Evolutionary conservation across 371 early-diverging fungal genomes (phyloP), one percentile per base, ranked within the genome.

Genomic region (Saksenaea vasiformis): DNA sequence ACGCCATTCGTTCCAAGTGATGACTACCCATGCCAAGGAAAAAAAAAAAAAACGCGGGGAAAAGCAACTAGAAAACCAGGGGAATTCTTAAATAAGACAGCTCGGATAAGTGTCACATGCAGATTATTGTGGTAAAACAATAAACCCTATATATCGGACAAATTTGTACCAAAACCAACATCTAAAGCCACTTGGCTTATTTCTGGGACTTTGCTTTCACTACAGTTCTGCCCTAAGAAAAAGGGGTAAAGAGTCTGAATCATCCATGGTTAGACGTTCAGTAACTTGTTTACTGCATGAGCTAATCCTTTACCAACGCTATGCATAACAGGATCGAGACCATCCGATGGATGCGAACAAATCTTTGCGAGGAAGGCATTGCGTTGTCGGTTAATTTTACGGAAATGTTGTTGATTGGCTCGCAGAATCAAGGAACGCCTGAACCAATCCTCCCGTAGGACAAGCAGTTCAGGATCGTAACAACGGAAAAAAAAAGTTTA

Each of bases 1-100:
- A 67, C 24, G 56, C 56, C 57, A 70, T 72, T 58, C 79, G 82
- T 2, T 68, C 53, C 38, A 77, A 56, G 38, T 68, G 70, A 27
- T 72, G 70, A 17, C 73, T 67, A 22, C 73, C 62, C 51, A 47
- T 22, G 65, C 56, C 73, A 76, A 56, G 36, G 13, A 58, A 43
- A 13, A 26, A 27, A 56, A 43, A n/a, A 58, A 43, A 13, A 26
- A 27, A 19, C 43, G 60, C 37, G 44, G 8, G 43, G 54, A 26
- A 53, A 0, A 36, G 31, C 22, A 34, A 57, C 34, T 13, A 43
- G 31, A 66, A 56, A 51, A 41, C 17, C 39, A 54, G 60, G 36
- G 22, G 15, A 54, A 28, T 22, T 17, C 22, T 19, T 22, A 41
- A 41, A 3, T 38, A 41, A 17, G n/a, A 14, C 22, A 47, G 10